Conservation (phyloP, 2,329 filamentous ascomycete genomes). For the Paraphaeosphaeria minitans region DNA sequence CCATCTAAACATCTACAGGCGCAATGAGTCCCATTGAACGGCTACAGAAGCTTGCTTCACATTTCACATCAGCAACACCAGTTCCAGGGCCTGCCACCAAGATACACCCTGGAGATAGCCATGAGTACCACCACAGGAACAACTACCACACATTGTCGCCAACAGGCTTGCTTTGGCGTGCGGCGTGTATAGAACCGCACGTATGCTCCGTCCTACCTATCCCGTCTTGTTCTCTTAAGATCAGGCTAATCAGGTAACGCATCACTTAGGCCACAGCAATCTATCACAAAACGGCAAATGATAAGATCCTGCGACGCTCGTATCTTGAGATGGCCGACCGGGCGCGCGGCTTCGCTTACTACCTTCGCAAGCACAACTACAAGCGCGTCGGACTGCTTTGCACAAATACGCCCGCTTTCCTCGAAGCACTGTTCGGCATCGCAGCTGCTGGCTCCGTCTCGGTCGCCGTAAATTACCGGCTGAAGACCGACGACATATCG, state of each 20-base stretch:
- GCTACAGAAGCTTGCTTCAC: slow-evolving; percentile 45
- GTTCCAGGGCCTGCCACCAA: slow-evolving; percentile 40
- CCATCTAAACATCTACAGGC: neutral
- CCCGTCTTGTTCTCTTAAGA: neutral
- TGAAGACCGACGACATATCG: slow-evolving; percentile 82
- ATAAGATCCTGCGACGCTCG: slow-evolving; percentile 71
- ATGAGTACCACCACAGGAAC: slow-evolving; percentile 52
- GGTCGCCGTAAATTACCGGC: slow-evolving; percentile 73
- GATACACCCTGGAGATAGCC: slow-evolving; percentile 43
- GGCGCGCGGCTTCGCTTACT: slow-evolving; percentile 86
- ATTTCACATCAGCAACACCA: slow-evolving; percentile 41
- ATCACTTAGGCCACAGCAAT: slow-evolving; percentile 72
- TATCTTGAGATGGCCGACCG: slow-evolving; percentile 86
- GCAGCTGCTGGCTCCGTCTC: slow-evolving; percentile 79
- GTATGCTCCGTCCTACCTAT: slow-evolving; percentile 45
- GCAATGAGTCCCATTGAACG: slow-evolving; percentile 25
- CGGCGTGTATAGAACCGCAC: slow-evolving; percentile 85
- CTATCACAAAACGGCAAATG: slow-evolving; percentile 81
- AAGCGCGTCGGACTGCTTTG: slow-evolving; percentile 83
- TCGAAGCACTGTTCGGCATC: slow-evolving; percentile 89
- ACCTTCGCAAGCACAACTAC: slow-evolving; percentile 73
- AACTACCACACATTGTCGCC: slow-evolving; percentile 83
- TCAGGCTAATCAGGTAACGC: neutral
- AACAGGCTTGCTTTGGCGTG: slow-evolving; percentile 83
- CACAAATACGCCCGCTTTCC: slow-evolving; percentile 92